Evolutionary conservation across 257 asterid species (phyloP), one percentile per base, ranked within the genome.

Genomic region (Solanum peruvianum): DNA sequence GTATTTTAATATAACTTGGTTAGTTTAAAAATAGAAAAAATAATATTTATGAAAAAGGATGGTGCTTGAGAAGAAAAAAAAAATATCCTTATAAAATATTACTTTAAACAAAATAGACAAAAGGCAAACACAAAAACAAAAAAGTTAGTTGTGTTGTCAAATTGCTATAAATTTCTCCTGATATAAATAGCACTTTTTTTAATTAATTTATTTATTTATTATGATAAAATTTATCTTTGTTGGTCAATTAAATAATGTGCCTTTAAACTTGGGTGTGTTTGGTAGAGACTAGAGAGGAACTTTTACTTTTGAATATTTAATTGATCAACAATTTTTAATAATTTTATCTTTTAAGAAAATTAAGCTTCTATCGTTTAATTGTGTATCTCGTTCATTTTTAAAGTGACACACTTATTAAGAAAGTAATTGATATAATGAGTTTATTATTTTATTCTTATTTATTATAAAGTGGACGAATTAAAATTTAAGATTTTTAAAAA

Each of bases 71-170:
- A 25, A 77, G 25, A 77, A 75, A 6, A 7, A 11, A 0, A 15
- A 78, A 45, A 78, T 78, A 78, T 25, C n/a, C n/a, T 78, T 56
- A 25, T 16, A 45, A 45, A 45, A 45, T 45, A 45, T 42, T 78
- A 45, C 31, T 78, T 78, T 25, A 9, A 78, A 9, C 27, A 70
- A 78, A 15, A 52, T 31, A 60, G 84, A 25, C 84, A 47, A 45
- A 41, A 45, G 39, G 66, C 20, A 77, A 42, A 14, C 37, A 76
- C 21, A n/a, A 33, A 77, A 42, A 4, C 84, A 27, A 78, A 42
- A 78, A 27, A 27, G 66, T 45, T 27, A 78, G 84, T 78, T 78
- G 66, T 78, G 58, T 78, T 25, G 84, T 78, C 84, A 44, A 44
- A 78, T 45, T 78, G 5, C 27, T 78, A 78, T 45, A 44, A 29